phyloP scores from a whole-genome alignment of 306 rosid genomes.

The Canavalia gladiata region DNA sequence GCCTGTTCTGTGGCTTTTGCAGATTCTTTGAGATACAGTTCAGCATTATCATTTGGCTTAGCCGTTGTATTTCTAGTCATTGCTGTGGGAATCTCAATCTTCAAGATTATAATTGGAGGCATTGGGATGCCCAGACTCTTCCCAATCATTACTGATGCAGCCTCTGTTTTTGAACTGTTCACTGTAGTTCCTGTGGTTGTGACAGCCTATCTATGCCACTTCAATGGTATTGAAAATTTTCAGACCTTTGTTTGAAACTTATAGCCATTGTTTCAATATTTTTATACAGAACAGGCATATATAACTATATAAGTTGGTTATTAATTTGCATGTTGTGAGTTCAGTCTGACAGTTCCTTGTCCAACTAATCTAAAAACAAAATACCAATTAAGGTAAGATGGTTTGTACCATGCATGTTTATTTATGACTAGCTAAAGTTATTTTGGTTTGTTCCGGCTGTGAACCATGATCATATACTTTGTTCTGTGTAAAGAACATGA shows the following conservation, averaged over 20 bases:
- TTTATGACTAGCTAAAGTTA: slow-evolving; percentile 2
- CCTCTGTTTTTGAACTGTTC: slow-evolving; percentile 70
- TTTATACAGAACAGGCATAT: slow-evolving; percentile 6
- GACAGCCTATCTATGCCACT: slow-evolving; percentile 87
- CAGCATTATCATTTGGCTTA: slow-evolving; percentile 84
- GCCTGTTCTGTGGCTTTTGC: slow-evolving; percentile 57
- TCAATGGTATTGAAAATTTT: slow-evolving; percentile 70
- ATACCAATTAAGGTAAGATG: not conserved
- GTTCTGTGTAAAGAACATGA: not conserved
- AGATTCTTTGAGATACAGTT: slow-evolving; percentile 92
- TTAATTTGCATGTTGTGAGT: slow-evolving; percentile 3
- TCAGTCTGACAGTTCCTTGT: not conserved
- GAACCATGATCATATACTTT: not conserved
- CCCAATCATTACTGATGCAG: slow-evolving; percentile 66
- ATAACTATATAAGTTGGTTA: not conserved
- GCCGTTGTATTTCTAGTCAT: slow-evolving; percentile 87
- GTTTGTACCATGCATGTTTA: not conserved
- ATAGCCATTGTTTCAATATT: slow-evolving; percentile 26
- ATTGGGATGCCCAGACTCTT: slow-evolving; percentile 79
- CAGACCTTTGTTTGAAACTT: slow-evolving; percentile 7
- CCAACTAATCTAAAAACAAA: slow-evolving; percentile 6
- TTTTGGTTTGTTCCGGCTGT: slow-evolving; percentile 14
- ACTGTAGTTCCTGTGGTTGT: slow-evolving; percentile 87
- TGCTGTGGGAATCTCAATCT: slow-evolving; percentile 79
- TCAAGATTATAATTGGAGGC: slow-evolving; percentile 78